These are phyloP conservation scores for Aspergillus pseudoviridinutans DNA, from an alignment of 2,329 filamentous ascomycete species.

Conservation along the genomic window DNA sequence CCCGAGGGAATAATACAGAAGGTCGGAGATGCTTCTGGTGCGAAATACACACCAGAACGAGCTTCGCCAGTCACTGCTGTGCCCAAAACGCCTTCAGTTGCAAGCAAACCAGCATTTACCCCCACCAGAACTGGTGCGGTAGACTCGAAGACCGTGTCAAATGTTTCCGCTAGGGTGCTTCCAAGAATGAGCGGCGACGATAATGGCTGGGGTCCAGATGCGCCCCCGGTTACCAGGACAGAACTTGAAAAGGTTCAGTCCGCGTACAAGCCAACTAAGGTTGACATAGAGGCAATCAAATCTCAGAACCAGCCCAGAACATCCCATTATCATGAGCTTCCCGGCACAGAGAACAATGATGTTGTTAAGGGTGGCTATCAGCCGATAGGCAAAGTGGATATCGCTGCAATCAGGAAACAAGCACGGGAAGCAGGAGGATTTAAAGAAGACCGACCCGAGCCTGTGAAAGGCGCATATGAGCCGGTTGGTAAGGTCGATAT, in stretches of 20 bases:
- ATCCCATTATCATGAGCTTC: slow-evolving; percentile 47
- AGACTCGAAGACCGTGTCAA: slow-evolving; percentile 63
- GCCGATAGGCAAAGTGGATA: slow-evolving; percentile 95
- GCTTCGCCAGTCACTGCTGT: slow-evolving; percentile 52
- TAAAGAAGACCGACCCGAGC: slow-evolving; percentile 72
- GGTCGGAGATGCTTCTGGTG: slow-evolving; percentile 87
- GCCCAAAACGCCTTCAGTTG: slow-evolving; percentile 60
- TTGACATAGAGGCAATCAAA: slow-evolving; percentile 83
- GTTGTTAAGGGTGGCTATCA: slow-evolving; percentile 85
- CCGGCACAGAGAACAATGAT: slow-evolving; percentile 51
- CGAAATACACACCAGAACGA: slow-evolving; percentile 79
- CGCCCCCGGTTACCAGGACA: slow-evolving; percentile 80
- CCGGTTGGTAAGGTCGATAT: slow-evolving; percentile 97
- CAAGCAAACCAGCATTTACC: slow-evolving; percentile 88
- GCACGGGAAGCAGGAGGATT: slow-evolving; percentile 55
- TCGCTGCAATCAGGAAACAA: slow-evolving; percentile 78
- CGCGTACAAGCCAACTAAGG: slow-evolving; percentile 92
- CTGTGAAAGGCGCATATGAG: slow-evolving; percentile 90
- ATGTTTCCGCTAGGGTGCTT: slow-evolving; percentile 47
- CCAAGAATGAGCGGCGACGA: slow-evolving; percentile 60
- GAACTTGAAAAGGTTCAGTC: slow-evolving; percentile 88
- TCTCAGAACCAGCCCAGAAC: slow-evolving; percentile 62
- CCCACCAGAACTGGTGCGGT: slow-evolving; percentile 60
- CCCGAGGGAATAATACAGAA: slow-evolving; percentile 88
- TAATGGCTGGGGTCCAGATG: slow-evolving; percentile 94